Base-by-base conservation (phyloP, 306 rosid species). In the Morella rubra region DNA sequence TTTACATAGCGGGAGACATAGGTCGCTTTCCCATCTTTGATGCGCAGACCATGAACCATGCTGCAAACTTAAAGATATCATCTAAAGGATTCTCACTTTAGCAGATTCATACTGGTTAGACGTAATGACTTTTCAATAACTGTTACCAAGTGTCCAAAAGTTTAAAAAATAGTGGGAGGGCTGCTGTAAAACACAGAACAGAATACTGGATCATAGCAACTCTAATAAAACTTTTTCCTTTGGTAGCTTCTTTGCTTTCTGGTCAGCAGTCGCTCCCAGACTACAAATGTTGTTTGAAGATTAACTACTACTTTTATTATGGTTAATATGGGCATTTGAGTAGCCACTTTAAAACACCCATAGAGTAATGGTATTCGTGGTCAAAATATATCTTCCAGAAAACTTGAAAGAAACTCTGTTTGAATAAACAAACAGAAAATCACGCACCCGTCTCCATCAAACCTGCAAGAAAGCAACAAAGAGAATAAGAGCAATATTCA, bases 361-460 rank as follows among this genome's bases (percentile, higher is more conserved):
- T 22, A 15, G 8, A 40, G 52, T 9, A 4, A 49, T 9, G 52
- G 1, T 49, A 49, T 49, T 49, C 10, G 0, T 71, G 68, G 62
- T 72, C 22, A 72, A 44, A 16, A 12, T 62, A 65, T 70, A 44
- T 79, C 74, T 74, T 76, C 7, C 76, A 52, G 68, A 69, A 52
- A 77, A 69, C 65, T 47, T n/a, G 27, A 24, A 80, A 54, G 66
- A 79, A 74, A 73, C 62, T 14, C 72, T 15, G 40, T 75, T 65
- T 47, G 80, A 71, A 74, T 54, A 59, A 40, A 46, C 72, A 73
- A 67, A 72, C 40, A 77, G 76, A 76, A 75, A 76, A 53, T 40
- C 79, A 86, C 96, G 32, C 72, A 95, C 97, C 97, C 98, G 82
- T 95, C 98, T 83, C 98, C 98, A 80, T 95, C 98, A 81, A 92